Conservation (phyloP, 352 stramenopile genomes). For the Phytophthora colocasiae region DNA sequence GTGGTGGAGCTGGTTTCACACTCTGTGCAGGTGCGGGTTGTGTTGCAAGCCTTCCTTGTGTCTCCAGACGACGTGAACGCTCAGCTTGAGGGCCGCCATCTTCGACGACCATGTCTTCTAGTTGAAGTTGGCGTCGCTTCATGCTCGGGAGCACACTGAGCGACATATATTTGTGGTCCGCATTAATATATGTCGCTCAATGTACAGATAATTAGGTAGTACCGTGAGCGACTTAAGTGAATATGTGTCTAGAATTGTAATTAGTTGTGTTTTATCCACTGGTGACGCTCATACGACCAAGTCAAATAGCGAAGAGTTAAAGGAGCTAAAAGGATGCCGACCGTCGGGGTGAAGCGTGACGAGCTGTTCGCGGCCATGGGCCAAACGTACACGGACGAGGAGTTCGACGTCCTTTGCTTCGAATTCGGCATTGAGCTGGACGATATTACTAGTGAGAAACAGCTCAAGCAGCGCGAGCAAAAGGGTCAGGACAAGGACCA, state of each 20-base stretch:
- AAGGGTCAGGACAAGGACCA: slow-evolving; percentile 72
- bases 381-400: slow-evolving; percentile 97
- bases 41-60: slow-evolving; percentile 28
- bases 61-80: slow-evolving; percentile 43
- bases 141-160: no score
- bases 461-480: slow-evolving; percentile 85
- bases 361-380: slow-evolving; percentile 97
- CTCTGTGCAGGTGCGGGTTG: background rate
- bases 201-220: no score
- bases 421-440: slow-evolving; percentile 99
- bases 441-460: slow-evolving; percentile 89
- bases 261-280: slow-evolving; percentile 20
- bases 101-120: background rate
- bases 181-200: no score
- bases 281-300: slow-evolving; percentile 29
- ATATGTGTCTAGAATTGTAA: no score
- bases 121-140: slow-evolving; percentile 34
- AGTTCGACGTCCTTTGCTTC: slow-evolving; percentile 99
- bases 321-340: slow-evolving; percentile 93
- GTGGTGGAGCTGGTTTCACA: slow-evolving; percentile 2
- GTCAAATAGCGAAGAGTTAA: background rate
- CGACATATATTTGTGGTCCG: no score
- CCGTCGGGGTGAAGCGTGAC: slow-evolving; percentile 96
- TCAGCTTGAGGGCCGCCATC: slow-evolving; percentile 41
- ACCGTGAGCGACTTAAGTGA: no score